Percentiles rank a stretch among this genome's conserved stretches.
These are phyloP conservation scores for Pistacia vera DNA, from an alignment of 345 rosid species.

Conservation along the genomic window DNA sequence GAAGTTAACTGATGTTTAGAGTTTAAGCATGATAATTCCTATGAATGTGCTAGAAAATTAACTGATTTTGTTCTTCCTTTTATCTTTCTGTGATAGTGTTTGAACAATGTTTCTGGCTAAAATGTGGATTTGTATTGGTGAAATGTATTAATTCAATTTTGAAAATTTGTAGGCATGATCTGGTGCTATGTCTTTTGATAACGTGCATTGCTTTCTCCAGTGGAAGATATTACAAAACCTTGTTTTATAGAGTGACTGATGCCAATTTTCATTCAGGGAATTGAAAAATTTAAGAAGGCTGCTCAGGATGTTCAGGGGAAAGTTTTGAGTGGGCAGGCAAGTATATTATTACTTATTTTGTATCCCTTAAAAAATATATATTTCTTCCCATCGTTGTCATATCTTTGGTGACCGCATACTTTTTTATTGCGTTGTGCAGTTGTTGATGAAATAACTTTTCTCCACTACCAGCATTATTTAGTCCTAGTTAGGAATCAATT, in stretches of 20 bases:
- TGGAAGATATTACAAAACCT: background rate
- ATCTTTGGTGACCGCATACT: background rate
- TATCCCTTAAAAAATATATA: no score
- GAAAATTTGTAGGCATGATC: background rate
- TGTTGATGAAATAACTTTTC: background rate
- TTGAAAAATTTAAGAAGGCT: conserved; percentile 93
- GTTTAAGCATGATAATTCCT: background rate
- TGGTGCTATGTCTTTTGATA: background rate
- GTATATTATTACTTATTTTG: conserved; percentile 7
- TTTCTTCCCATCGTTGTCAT: background rate
- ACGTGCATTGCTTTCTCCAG: background rate
- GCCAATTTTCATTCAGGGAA: conserved; percentile 56
- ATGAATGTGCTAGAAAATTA: background rate
- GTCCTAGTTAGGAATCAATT: background rate
- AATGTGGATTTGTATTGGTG: background rate
- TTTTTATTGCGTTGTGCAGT: background rate
- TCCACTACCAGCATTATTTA: conserved; percentile 4
- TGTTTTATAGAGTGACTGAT: conserved; percentile 15
- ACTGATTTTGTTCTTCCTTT: background rate
- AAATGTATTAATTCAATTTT: background rate
- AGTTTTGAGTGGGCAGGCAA: conserved; percentile 77
- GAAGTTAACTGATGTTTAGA: conserved; percentile 1
- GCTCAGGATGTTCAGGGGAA: conserved; percentile 81
- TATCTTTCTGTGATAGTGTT: background rate
- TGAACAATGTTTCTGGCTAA: background rate